Conservation (phyloP, 2,329 filamentous ascomycete species). For the Cladosporium sp. region DNA sequence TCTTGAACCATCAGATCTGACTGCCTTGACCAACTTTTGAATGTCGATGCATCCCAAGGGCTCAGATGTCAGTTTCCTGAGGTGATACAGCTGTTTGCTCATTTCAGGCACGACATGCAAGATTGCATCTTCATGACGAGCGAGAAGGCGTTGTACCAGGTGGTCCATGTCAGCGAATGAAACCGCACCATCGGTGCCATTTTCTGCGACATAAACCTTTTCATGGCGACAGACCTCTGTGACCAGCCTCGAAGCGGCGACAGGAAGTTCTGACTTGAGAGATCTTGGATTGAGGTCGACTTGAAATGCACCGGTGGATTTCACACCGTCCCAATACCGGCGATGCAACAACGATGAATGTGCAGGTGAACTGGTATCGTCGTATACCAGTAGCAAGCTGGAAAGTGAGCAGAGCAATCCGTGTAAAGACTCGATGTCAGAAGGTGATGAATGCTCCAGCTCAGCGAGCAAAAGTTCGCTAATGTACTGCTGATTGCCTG, state of each 20-base stretch:
- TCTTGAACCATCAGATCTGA: constrained; percentile 33
- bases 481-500: constrained; percentile 33
- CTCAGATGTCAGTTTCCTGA: constrained; percentile 14
- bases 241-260: constrained; percentile 20
- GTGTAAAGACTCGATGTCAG: constrained; percentile 20
- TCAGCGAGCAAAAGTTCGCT: constrained; percentile 16
- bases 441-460: constrained; percentile 14
- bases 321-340: constrained; percentile 1
- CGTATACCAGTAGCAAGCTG: neutral
- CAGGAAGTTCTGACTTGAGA: constrained; percentile 28
- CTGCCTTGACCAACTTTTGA: constrained; percentile 17
- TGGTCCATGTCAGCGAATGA: constrained; percentile 18
- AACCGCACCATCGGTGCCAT: neutral
- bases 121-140: constrained; percentile 26
- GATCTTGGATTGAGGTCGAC: constrained; percentile 23
- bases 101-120: constrained; percentile 22
- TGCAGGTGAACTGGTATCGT: neutral
- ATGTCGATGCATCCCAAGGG: constrained; percentile 22
- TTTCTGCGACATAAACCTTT: neutral
- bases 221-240: constrained; percentile 20
- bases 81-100: constrained; percentile 14
- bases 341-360: neutral
- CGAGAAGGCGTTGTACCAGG: constrained; percentile 23
- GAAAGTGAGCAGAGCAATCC: constrained; percentile 17
- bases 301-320: neutral